Evolutionary conservation across 2,329 filamentous ascomycete species (phyloP).

Genomic region (Claviceps monticola): DNA sequence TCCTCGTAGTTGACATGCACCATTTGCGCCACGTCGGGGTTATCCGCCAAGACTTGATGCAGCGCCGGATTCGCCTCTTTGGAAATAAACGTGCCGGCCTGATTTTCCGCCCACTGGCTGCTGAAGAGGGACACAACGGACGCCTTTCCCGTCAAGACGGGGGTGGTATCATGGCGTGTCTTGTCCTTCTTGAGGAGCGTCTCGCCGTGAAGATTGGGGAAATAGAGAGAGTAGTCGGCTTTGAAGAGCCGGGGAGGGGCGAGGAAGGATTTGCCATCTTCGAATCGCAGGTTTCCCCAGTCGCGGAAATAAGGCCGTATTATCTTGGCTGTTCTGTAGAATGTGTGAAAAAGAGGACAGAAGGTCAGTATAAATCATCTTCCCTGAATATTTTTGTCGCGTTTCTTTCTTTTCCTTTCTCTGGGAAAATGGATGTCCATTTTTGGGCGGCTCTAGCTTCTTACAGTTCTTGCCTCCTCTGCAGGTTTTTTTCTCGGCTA

Average conservation of each 20-base stretch:
- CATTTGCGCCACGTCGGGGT: constrained; percentile 48
- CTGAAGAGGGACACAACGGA: constrained; percentile 72
- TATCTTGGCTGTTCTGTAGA: constrained; percentile 54
- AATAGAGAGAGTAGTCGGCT: constrained; percentile 70
- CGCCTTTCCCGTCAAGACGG: constrained; percentile 56
- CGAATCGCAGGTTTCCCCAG: constrained; percentile 70
- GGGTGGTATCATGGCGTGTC: constrained; percentile 55
- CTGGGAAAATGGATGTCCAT: neutral
- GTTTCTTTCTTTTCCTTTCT: neutral
- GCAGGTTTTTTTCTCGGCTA: constrained; percentile 72
- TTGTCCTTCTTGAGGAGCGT: constrained; percentile 50
- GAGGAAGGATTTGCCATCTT: constrained; percentile 86
- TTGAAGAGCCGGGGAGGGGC: constrained; percentile 77
- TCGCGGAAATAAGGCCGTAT: constrained; percentile 89
- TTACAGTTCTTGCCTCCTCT: constrained; percentile 64
- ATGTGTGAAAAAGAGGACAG: no score
- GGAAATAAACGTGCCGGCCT: constrained; percentile 60
- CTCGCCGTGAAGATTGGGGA: constrained; percentile 77
- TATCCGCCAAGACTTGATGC: constrained; percentile 41
- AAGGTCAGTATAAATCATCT: no score
- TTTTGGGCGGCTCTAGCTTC: neutral
- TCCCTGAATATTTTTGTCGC: no score
- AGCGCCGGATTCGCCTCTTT: constrained; percentile 55
- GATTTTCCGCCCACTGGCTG: constrained; percentile 72
- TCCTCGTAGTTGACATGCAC: constrained; percentile 86